Evolutionary conservation across 2,329 filamentous ascomycete genomes (phyloP), one percentile per base, ranked within the genome.

Genomic region (Penicillium occitanis): DNA sequence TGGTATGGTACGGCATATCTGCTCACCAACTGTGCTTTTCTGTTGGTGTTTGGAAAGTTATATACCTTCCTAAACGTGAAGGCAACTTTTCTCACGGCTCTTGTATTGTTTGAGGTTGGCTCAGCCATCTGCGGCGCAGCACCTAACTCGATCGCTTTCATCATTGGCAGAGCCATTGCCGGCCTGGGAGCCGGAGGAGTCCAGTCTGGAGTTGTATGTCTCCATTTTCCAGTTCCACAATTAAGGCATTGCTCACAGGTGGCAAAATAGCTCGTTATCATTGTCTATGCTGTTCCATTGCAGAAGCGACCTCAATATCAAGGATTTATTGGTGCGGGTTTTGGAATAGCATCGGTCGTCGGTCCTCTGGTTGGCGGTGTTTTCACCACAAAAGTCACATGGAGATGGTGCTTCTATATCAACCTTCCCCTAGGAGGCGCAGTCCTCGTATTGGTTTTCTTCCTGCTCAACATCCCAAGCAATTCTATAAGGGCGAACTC

Each of bases 371-470:
- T 89, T 17, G 85, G 87, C 51, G 87, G 87, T 35, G 80, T 83
- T 1, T 87, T 89, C 68, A 87, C 87, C 0, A 79, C 88, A 53
- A 82, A 80, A 22, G 84, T 86, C 10, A 81, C 79, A 25, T 88
- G 87, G 87, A 74, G 86, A 58, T 88, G 85, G 86, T 87, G 81
- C 66, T 86, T 85, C 73, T 86, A 85, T 70, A 82, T 89, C 71
- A 89, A 90, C 71, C 76, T 65, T 4, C 63, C 57, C 13, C 2
- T 79, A 14, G 76, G 76, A 17, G 75, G 69, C 4, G 67, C 74
- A 5, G 73, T 75, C 0, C 71, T 74, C 44, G 28, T 76, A 7
- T 70, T 77, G 50, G 72, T 81, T 30, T 42, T 76, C 11, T 69
- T 72, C 58, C 71, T 78, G 57, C 75, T 79, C 61, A 69, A 73